A percentile compares a stretch with the other conserved stretches of the same genome.
These are phyloP conservation scores for Tylopilus plumbeoviolaceoides DNA, from an alignment of 768 basidiomycete genomes.

Conservation along the genomic window DNA sequence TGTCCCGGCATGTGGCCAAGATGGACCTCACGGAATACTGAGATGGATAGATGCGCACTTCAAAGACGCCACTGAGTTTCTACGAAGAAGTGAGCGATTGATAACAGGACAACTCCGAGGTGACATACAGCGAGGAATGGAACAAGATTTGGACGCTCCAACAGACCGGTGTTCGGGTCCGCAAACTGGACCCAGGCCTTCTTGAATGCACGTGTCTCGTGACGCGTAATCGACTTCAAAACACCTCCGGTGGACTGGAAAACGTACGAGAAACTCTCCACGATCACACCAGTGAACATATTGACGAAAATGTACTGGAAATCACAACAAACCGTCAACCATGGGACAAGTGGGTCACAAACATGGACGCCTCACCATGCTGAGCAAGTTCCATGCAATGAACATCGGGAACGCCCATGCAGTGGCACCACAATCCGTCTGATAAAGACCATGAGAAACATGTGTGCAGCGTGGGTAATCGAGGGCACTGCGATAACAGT, in stretches of 20 bases:
- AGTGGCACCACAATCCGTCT: constrained; percentile 85
- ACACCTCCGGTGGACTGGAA: constrained; percentile 85
- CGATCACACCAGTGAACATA: constrained; percentile 95
- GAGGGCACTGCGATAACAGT: constrained; percentile 49
- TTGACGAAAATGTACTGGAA: constrained; percentile 90
- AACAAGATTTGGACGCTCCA: constrained; percentile 66
- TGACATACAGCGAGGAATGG: constrained; percentile 76
- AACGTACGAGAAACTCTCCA: constrained; percentile 94
- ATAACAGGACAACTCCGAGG: background rate
- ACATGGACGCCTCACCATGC: constrained; percentile 61
- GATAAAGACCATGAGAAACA: constrained; percentile 36
- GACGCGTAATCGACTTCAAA: constrained; percentile 69
- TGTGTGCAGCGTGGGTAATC: constrained; percentile 81
- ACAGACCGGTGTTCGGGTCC: constrained; percentile 70
- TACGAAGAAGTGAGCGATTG: constrained; percentile 27
- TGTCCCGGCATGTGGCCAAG: constrained; percentile 44
- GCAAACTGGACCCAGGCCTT: constrained; percentile 89
- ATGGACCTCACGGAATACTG: constrained; percentile 64
- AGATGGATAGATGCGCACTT: constrained; percentile 77
- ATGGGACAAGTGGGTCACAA: constrained; percentile 11
- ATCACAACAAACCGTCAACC: background rate
- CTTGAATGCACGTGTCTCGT: constrained; percentile 94
- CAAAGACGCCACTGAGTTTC: constrained; percentile 85
- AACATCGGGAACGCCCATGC: constrained; percentile 84
- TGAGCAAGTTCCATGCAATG: constrained; percentile 92